phyloP scores from a whole-genome alignment of 2,329 filamentous ascomycete species.

The Aotearoamyces nothofagi region DNA sequence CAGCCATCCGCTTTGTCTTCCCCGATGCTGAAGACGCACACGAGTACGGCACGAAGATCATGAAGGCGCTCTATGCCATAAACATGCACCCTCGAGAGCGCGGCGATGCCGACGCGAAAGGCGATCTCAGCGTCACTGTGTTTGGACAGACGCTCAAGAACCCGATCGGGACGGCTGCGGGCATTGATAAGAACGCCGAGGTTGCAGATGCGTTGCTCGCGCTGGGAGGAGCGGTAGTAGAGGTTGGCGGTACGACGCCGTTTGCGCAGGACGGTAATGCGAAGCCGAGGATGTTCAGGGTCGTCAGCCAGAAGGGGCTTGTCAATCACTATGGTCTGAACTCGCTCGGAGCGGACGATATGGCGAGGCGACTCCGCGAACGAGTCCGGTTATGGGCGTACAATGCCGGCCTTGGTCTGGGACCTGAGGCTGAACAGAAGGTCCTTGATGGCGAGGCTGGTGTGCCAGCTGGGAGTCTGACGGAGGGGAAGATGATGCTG shows the following conservation, averaged over 20 bases:
- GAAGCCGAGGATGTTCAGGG: slow-evolving; percentile 72
- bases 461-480: slow-evolving; percentile 72
- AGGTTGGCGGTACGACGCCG: slow-evolving; percentile 84
- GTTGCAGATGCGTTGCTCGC: slow-evolving; percentile 75
- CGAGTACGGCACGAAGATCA: slow-evolving; percentile 53
- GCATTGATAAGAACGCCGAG: slow-evolving; percentile 87
- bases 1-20: slow-evolving; percentile 46
- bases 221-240: slow-evolving; percentile 73
- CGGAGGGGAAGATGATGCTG: slow-evolving; percentile 61
- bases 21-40: slow-evolving; percentile 87
- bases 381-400: slow-evolving; percentile 67
- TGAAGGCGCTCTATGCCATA: slow-evolving; percentile 60
- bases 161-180: slow-evolving; percentile 87
- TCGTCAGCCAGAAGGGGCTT: slow-evolving; percentile 70
- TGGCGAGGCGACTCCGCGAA: slow-evolving; percentile 65
- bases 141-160: slow-evolving; percentile 69
- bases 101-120: slow-evolving; percentile 6
- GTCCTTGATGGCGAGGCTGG: slow-evolving; percentile 65
- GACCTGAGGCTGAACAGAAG: slow-evolving; percentile 46
- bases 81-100: slow-evolving; percentile 66
- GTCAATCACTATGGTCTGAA: slow-evolving; percentile 96
- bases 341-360: slow-evolving; percentile 74
- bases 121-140: slow-evolving; percentile 27
- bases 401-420: slow-evolving; percentile 46
- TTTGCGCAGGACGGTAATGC: slow-evolving; percentile 80